Evolutionary conservation across 352 stramenopile genomes (phyloP).

Genomic region (Phytophthora megakarya): DNA sequence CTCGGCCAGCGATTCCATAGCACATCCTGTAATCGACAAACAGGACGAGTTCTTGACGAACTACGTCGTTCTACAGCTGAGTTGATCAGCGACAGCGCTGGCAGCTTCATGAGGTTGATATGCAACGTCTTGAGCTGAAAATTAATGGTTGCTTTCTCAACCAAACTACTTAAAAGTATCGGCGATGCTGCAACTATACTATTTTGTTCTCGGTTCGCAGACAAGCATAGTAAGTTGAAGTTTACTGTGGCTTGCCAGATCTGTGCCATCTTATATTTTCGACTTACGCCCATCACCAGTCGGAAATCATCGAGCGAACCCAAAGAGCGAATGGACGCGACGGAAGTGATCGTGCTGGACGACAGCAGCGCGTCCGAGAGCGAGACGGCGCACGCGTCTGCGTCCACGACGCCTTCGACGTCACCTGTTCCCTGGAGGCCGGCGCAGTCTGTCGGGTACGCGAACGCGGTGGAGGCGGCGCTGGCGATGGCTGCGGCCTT

Average conservation of each 20-base stretch:
- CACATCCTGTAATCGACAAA: too few relatives aligned
- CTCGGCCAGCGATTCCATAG: too few relatives aligned
- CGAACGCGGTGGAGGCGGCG: constrained; percentile 34
- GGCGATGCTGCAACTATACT: not conserved
- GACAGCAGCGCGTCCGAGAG: constrained; percentile 34
- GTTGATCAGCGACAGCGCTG: too few relatives aligned
- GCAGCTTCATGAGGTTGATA: not conserved
- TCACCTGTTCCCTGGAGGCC: constrained; percentile 1
- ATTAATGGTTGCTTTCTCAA: too few relatives aligned
- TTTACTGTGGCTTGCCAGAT: constrained; percentile 1
- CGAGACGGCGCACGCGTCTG: constrained; percentile 12
- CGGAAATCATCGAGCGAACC: not conserved
- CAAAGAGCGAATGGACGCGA: constrained; percentile 9
- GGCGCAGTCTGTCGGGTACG: constrained; percentile 28
- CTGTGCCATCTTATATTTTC: not conserved
- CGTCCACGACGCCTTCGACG: constrained; percentile 6
- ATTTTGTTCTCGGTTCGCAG: too few relatives aligned
- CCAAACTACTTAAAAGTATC: too few relatives aligned
- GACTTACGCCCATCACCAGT: not conserved
- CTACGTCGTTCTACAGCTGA: too few relatives aligned
- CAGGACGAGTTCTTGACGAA: too few relatives aligned
- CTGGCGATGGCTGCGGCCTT: constrained; percentile 37
- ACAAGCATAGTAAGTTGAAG: too few relatives aligned
- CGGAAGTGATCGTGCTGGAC: constrained; percentile 40
- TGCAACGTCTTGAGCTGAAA: not conserved